Evolutionary conservation across 352 stramenopile genomes (phyloP), one percentile per base, ranked within the genome.

Genomic region (Globisporangium spiculum): DNA sequence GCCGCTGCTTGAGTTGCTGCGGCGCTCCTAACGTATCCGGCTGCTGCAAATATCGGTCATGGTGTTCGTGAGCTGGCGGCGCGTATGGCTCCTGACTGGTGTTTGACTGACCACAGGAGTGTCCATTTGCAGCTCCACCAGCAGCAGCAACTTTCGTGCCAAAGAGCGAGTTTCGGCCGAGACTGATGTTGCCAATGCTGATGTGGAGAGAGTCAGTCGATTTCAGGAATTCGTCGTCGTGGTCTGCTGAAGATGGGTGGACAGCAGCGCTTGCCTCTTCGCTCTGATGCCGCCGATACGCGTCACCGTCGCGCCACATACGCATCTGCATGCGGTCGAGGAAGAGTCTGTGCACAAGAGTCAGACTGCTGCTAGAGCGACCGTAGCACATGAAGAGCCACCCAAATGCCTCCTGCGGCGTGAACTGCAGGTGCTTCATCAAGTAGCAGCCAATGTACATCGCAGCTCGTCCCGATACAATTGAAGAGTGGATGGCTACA

Each of bases 361-460:
- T 94, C 3, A 99, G 83, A 58, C 82, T 90, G 2, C 87, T 90
- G 1, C 95, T 93, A 52, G 44, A 20, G 44, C 44, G 0, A n/a
- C 41, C 16, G 3, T 92, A 79, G 71, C 93, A 98, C 63, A 99
- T 93, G n/a, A 92, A 86, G 60, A 99, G 89, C 94, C 96, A 99
- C 0, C 88, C 96, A 67, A 99, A 97, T 4, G 86, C 93, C 80
- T 99, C 97, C 6, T 83, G 81, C 0, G 97, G 96, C 0, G 96
- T 98, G 56, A 99, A 96, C 36, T 75, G 74, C 44, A 91, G 96
- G 69, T 99, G 97, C 74, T 99, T 99, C 96, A 99, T 99, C 38
- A 99, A 74, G 73, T 98, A 99, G 60, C 94, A 97, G 7, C 93
- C 97, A 44, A 99, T 98, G 72, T 94, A 98, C 0, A 95, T 98